Evolutionary conservation across 805 yeast species (phyloP), one percentile per base, ranked within the genome.

Genomic region (Candida corydali): DNA sequence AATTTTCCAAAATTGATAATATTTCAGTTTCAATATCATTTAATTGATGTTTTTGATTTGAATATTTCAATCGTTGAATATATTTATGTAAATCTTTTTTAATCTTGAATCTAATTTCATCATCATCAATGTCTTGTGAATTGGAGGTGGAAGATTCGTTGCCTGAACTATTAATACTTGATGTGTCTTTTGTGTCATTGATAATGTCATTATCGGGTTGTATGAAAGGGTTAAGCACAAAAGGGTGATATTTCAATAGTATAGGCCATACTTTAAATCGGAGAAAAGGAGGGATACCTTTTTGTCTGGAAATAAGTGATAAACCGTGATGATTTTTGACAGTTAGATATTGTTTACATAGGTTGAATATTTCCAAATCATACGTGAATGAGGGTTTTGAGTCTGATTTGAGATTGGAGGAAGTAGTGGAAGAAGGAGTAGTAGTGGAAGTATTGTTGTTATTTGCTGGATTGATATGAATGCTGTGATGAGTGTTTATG

Each of bases 261-360:
- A 86, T 61, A 1, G 96, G 96, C 97, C 97, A 89, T 6, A 86
- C 83, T 39, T 73, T 67, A 46, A 77, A 78, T 41, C 98, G 70
- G 37, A 87, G 65, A 39, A 78, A 73, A 1, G 95, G 91, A 1
- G 97, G 97, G 18, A 88, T 68, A 3, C 98, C 97, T 39, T 78
- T 67, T 46, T 82, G 88, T 44, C 96, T 71, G 4, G 95, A 91
- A 5, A 89, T 59, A 45, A 78, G 65, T 1, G 97, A 94, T 32
- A 89, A 60, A 0, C 88, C 86, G 32, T 80, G 78, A 39, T 80
- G 80, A 51, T 89, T 84, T 39, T 75, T 76, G 12, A 69, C 66
- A 32, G 62, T 64, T 4, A 88, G 57, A 47, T 78, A 78, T 29
- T 67, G 61, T 29, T 76, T 69, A 44, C 86, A 78, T 17, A 78